Conservation (phyloP, 306 rosid genomes). For the Pterocarpus macrocarpus region DNA sequence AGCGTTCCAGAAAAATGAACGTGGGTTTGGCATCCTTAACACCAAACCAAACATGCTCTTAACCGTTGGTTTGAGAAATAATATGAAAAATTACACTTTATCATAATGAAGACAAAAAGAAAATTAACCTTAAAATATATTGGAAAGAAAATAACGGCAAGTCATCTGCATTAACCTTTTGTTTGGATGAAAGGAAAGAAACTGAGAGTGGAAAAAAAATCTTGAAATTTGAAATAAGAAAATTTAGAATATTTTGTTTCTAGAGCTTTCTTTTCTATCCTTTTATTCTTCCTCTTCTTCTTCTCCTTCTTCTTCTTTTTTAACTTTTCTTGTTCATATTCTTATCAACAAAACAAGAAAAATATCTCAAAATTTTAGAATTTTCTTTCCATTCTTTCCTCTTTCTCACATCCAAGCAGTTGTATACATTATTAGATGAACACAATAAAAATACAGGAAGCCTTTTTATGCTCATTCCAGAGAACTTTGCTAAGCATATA, state of each 20-base stretch:
- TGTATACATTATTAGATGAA: background rate
- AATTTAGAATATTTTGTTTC: background rate
- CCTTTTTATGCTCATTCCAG: background rate
- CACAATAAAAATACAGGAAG: background rate
- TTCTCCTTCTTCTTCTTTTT: background rate
- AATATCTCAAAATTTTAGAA: background rate
- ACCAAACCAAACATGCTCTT: too few species aligned
- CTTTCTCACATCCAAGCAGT: background rate
- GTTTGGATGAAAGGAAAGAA: background rate
- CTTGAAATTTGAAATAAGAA: background rate
- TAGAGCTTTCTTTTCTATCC: background rate
- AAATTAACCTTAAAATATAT: background rate
- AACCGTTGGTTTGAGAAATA: background rate
- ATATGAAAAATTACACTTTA: background rate
- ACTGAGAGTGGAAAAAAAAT: background rate
- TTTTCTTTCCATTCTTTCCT: background rate
- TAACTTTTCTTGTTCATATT: background rate
- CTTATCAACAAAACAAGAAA: background rate
- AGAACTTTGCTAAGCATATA: constrained; percentile 6
- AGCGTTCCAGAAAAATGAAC: too few species aligned
- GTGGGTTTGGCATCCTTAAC: too few species aligned
- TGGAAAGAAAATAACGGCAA: background rate
- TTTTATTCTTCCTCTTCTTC: too few species aligned
- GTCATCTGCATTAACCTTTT: background rate
- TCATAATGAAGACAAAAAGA: background rate